Percentiles rank a stretch among this genome's conserved stretches.
These are phyloP conservation scores for Biscogniauxia marginata DNA, from an alignment of 2,329 filamentous ascomycete species.

Conservation along the genomic window DNA sequence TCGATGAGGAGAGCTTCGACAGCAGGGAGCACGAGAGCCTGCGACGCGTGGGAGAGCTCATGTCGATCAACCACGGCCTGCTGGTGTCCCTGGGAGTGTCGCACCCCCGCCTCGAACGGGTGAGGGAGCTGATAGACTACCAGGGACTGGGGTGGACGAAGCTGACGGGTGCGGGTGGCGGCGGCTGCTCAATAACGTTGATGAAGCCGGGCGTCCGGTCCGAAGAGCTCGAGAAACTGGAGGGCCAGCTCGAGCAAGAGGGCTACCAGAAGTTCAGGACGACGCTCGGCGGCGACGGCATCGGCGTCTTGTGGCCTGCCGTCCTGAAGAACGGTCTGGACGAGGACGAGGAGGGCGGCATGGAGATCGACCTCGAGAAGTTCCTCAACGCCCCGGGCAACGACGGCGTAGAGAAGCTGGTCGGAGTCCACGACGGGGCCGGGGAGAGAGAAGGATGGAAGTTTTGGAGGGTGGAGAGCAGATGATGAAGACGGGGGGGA, in stretches of 20 bases:
- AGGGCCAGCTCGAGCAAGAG: slow-evolving; percentile 63
- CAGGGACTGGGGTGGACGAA: slow-evolving; percentile 95
- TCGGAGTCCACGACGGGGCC: slow-evolving; percentile 70
- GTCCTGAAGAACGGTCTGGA: slow-evolving; percentile 82
- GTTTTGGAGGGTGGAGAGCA: slow-evolving; percentile 70
- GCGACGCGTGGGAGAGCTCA: slow-evolving; percentile 78
- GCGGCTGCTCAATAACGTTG: slow-evolving; percentile 91
- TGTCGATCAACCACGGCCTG: slow-evolving; percentile 91
- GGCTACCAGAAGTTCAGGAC: slow-evolving; percentile 85
- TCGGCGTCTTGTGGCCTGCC: slow-evolving; percentile 92
- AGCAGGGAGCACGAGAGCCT: slow-evolving; percentile 61
- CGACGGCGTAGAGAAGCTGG: slow-evolving; percentile 81
- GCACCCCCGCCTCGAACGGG: slow-evolving; percentile 86
- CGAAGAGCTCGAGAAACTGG: slow-evolving; percentile 60
- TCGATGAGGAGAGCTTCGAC: slow-evolving; percentile 66
- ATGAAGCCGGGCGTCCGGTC: slow-evolving; percentile 64
- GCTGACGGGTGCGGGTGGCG: slow-evolving; percentile 90
- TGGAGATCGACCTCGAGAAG: slow-evolving; percentile 86
- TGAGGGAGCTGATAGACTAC: slow-evolving; percentile 87
- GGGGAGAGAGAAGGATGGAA: slow-evolving; percentile 80
- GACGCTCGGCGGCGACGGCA: slow-evolving; percentile 87
- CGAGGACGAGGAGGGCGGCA: slow-evolving; percentile 74
- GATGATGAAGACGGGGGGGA: slow-evolving; percentile 16
- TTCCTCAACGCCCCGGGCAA: slow-evolving; percentile 81
- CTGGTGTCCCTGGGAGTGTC: slow-evolving; percentile 90